Evolutionary conservation across 257 asterid species (phyloP).

Genomic region (Plantago elongata): DNA sequence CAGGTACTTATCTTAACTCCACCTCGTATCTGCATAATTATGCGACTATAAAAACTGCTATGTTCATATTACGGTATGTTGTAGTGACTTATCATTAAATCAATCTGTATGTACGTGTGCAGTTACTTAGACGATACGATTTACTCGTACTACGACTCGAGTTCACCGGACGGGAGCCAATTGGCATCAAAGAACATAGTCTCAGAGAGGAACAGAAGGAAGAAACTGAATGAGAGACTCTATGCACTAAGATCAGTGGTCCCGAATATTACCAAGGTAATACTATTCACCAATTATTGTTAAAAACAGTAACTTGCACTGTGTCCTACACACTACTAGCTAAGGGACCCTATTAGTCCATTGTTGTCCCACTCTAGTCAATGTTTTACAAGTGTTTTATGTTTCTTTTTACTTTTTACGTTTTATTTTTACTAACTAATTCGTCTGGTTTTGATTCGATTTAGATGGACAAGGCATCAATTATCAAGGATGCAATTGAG

Average conservation of each 20-base stretch:
- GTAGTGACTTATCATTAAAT: no score
- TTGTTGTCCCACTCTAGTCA: no score
- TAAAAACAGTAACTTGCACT: no score
- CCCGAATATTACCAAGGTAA: constrained; percentile 76
- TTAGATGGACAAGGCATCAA: constrained; percentile 92
- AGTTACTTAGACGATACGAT: constrained; percentile 54
- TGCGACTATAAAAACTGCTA: no score
- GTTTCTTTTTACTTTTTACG: no score
- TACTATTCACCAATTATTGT: neutral
- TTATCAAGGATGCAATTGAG: constrained; percentile 76
- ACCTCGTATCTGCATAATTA: no score
- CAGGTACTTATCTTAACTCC: constrained; percentile 21
- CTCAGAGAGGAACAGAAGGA: constrained; percentile 74
- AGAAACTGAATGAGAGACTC: constrained; percentile 65
- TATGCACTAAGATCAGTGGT: constrained; percentile 80
- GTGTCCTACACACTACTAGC: no score
- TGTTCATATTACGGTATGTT: no score
- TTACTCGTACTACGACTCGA: constrained; percentile 59
- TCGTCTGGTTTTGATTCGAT: neutral
- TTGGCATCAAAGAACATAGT: constrained; percentile 63
- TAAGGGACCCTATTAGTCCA: no score
- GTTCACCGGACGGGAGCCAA: constrained; percentile 61
- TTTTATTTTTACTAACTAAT: neutral
- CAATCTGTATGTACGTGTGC: neutral
- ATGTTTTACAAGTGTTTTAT: no score